Base-by-base conservation (phyloP, 2,329 filamentous ascomycete species). In the Fusarium miscanthi region DNA sequence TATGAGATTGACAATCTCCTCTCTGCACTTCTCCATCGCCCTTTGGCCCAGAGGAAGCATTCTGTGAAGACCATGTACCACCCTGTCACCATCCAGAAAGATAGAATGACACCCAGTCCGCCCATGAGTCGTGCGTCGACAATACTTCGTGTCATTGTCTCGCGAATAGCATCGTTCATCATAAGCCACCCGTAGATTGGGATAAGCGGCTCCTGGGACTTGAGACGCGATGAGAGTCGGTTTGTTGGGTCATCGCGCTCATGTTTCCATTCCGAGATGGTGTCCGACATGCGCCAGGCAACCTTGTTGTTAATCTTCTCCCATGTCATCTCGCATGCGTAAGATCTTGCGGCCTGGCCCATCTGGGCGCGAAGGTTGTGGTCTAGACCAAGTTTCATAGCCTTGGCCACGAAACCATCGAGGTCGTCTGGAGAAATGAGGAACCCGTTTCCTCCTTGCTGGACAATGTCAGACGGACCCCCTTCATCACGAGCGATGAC, bases 251-350 rank as follows among this genome's bases (percentile, higher is more conserved):
- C 63, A 8, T 70, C 70, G 59, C 73, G 66, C 61, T 83, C 82
- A 31, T 73, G 77, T 52, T 82, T 80, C 27, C 86, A 80, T 49
- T 86, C 82, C 21, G 85, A 82, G 53, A 89, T 87, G n/a, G 82
- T 83, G 56, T 87, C 85, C 6, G 85, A 82, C 81, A 93, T 88
- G 63, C 88, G 86, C 86, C 89, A 89, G 6, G 91, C 91, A 2
- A 92, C 91, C 53, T 87, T 88, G 74, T 91, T 91, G 81, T 92
- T 91, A 79, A 93, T 91, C 81, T 88, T 91, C 65, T 92, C 90
- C 91, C 91, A 93, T 0, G 90, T 93, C 6, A 88, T 90, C 53
- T 90, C 85, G 66, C 87, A 87, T 0, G 90, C 91, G 68, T 90
- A 87, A 25, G 78, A 77, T 58, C 90, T 85, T 3, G 89, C 87